phyloP scores from a whole-genome alignment of 345 rosid genomes.

The Pseudoturritis turrita region DNA sequence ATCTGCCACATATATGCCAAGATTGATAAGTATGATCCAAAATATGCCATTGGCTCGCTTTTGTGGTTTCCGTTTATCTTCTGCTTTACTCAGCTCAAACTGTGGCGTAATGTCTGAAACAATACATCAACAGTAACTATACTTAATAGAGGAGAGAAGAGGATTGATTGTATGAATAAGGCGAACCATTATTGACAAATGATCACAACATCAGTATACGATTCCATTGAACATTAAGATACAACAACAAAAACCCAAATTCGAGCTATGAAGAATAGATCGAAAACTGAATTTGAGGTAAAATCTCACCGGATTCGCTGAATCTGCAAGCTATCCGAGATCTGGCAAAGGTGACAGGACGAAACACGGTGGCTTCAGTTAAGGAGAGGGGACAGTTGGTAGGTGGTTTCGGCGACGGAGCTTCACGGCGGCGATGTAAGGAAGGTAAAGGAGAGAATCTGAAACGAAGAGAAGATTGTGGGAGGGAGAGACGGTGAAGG shows the following conservation, averaged over 20 bases:
- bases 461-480: conserved; percentile 23
- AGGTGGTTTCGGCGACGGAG: background rate
- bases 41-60: conserved; percentile 65
- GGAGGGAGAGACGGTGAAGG: conserved; percentile 20
- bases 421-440: conserved; percentile 1
- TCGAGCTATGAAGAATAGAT: background rate
- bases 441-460: conserved; percentile 17
- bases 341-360: background rate
- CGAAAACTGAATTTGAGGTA: background rate
- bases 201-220: background rate
- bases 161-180: background rate
- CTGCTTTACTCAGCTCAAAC: conserved; percentile 56
- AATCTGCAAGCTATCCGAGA: conserved; percentile 22
- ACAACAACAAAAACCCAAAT: background rate
- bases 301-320: conserved; percentile 26
- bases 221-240: background rate
- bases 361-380: background rate
- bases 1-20: conserved; percentile 70
- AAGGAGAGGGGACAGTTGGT: background rate
- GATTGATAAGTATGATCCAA: conserved; percentile 84
- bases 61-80: conserved; percentile 40
- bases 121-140: background rate
- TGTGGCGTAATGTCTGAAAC: conserved; percentile 54
- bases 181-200: background rate
- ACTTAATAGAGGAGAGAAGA: background rate